These are phyloP conservation scores for Pichia sp. DNA, from an alignment of 1,139 yeast genomes.

Conservation along the genomic window DNA sequence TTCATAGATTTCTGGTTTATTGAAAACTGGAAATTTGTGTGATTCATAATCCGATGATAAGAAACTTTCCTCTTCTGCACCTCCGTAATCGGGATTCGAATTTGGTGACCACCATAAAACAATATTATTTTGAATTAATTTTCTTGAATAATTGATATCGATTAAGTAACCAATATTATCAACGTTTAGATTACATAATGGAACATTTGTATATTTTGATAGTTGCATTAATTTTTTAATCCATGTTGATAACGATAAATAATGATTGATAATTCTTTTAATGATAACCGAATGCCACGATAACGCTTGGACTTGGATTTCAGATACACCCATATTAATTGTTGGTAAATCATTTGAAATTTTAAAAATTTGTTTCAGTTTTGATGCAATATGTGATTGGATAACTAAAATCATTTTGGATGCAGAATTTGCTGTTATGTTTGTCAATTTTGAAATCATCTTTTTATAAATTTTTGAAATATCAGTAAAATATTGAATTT, in stretches of 20 bases:
- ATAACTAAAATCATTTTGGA: constrained; percentile 60
- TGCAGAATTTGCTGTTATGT: constrained; percentile 62
- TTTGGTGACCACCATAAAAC: constrained; percentile 91
- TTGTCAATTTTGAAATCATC: constrained; percentile 47
- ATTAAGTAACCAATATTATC: constrained; percentile 75
- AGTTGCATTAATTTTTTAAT: constrained; percentile 57
- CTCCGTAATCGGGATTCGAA: constrained; percentile 84
- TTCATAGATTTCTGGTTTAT: constrained; percentile 74
- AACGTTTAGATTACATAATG: constrained; percentile 74
- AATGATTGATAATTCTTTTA: constrained; percentile 63
- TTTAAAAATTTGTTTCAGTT: constrained; percentile 38
- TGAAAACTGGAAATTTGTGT: constrained; percentile 65
- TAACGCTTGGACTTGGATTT: constrained; percentile 61
- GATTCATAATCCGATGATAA: constrained; percentile 44
- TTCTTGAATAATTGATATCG: constrained; percentile 82
- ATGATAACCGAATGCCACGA: constrained; percentile 82
- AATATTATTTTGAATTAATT: constrained; percentile 55
- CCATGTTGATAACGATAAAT: constrained; percentile 72
- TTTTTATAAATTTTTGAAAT: constrained; percentile 45
- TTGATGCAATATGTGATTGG: constrained; percentile 62
- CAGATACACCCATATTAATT: constrained; percentile 51
- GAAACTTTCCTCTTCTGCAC: constrained; percentile 56
- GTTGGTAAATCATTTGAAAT: constrained; percentile 57
- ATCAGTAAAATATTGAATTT: constrained; percentile 46
- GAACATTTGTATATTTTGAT: constrained; percentile 71